Conservation (phyloP, 257 asterid species). For the Cinchona pubescens region DNA sequence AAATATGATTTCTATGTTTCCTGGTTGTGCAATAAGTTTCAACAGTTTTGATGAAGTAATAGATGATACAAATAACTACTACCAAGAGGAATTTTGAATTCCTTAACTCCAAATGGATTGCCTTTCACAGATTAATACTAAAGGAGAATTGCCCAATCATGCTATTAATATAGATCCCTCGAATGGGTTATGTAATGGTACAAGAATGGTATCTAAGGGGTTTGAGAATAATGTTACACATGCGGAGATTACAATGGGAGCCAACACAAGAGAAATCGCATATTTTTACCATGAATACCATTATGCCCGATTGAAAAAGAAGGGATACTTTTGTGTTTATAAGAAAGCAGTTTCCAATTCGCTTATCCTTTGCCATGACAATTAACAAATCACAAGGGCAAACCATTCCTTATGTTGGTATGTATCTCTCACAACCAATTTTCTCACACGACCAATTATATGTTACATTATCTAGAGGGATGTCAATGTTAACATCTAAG, state of each 20-base stretch:
- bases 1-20: not conserved
- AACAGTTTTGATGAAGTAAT: not conserved
- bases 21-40: not conserved
- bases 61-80: not conserved
- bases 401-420: not conserved
- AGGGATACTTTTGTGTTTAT: not conserved
- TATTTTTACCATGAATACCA: not conserved
- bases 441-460: slow-evolving; percentile 10
- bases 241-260: too few species aligned
- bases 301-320: not conserved
- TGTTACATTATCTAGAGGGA: not conserved
- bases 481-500: not conserved
- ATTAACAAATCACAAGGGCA: not conserved
- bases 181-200: not conserved
- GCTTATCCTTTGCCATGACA: not conserved
- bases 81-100: not conserved
- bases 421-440: not conserved
- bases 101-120: not conserved
- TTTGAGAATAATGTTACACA: too few species aligned
- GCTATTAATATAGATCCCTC: not conserved
- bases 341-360: not conserved
- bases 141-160: not conserved
- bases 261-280: too few species aligned
- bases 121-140: not conserved
- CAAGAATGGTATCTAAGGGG: not conserved